Percentiles rank a stretch among this genome's conserved stretches.
Conservation (phyloP, 805 yeast species). For the Hanseniaspora singularis region DNA sequence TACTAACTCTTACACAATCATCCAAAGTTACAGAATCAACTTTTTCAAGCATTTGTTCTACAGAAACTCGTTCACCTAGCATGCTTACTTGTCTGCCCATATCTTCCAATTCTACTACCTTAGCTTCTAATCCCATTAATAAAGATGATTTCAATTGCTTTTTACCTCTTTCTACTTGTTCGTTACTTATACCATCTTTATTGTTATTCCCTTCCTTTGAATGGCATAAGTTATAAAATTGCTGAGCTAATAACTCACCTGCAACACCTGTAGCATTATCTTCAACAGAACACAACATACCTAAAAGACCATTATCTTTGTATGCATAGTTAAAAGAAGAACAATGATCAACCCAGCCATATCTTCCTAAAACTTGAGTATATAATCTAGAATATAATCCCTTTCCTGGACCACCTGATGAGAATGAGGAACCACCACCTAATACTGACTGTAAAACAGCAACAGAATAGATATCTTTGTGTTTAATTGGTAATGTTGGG, state of each 20-base stretch:
- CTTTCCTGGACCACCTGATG: slow-evolving; percentile 98
- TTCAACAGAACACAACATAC: slow-evolving; percentile 70
- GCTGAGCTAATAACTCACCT: slow-evolving; percentile 65
- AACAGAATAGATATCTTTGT: slow-evolving; percentile 79
- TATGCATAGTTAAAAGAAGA: slow-evolving; percentile 80
- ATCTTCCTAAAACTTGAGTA: slow-evolving; percentile 80
- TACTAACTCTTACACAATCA: slow-evolving; percentile 64
- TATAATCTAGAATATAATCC: slow-evolving; percentile 95
- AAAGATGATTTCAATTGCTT: slow-evolving; percentile 80
- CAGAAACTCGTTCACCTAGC: slow-evolving; percentile 61
- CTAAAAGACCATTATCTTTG: slow-evolving; percentile 82
- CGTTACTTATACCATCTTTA: slow-evolving; percentile 49
- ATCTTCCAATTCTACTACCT: slow-evolving; percentile 88
- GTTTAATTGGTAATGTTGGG: slow-evolving; percentile 72
- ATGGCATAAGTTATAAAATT: slow-evolving; percentile 29
- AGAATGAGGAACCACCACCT: slow-evolving; percentile 95
- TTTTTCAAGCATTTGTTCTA: slow-evolving; percentile 66
- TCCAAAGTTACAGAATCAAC: slow-evolving; percentile 55
- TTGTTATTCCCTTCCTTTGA: slow-evolving; percentile 25
- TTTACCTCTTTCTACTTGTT: slow-evolving; percentile 79
- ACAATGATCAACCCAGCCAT: slow-evolving; percentile 83
- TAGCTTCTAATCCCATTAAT: slow-evolving; percentile 85
- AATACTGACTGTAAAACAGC: slow-evolving; percentile 81
- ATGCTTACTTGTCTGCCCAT: slow-evolving; percentile 88
- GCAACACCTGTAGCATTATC: slow-evolving; percentile 78